Base-by-base conservation (phyloP, 495 filamentous ascomycete genomes). In the Hypoxylon subgilvum region DNA sequence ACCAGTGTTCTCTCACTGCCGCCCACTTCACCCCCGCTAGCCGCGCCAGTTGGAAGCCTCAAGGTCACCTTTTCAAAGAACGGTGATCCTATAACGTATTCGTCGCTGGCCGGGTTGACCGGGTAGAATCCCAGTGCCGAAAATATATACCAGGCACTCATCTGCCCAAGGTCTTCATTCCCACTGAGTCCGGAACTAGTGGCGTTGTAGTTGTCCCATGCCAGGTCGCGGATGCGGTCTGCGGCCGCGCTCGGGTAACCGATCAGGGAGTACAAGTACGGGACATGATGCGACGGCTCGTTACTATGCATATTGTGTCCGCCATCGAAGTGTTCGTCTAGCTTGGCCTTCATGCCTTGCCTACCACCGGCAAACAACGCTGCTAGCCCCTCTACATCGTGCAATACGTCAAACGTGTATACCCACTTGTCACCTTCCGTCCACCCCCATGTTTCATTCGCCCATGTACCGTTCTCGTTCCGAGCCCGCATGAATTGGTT, bases 251-350 rank as follows among this genome's bases (percentile, higher is more conserved):
- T 59, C 2, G 65, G 66, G 45, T 70, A 53, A 2, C 65, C 68
- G 23, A 70, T 61, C 17, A 63, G 17, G 2, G 69, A 67, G 55
- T 69, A 70, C 40, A 72, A 47, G 38, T 72, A 72, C 2, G 67
- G 63, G 13, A 70, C 63, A 27, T 72, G 69, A 30, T 70, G 63
- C 1, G 67, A 68, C 1, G 68, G 68, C 52, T 70, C 66, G 42
- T 70, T 72, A 35, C 62, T 67, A n/a, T 72, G 69, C 67, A 70
- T 60, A 46, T 72, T 70, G 22, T 72, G 69, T 1, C 68, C 63
- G 14, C 57, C 57, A 10, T 66, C 61, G 31, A 72, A 72, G 22
- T 67, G 56, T n/a, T 61, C 63, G 42, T 72, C 69, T 9, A 72
- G 46, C 31, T 67, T 66, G n/a, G 53, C 31, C 16, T 63, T 67